Evolutionary conservation across 495 filamentous ascomycete species (phyloP), one percentile per base, ranked within the genome.

Genomic region (Penicillium macrosclerotiorum): DNA sequence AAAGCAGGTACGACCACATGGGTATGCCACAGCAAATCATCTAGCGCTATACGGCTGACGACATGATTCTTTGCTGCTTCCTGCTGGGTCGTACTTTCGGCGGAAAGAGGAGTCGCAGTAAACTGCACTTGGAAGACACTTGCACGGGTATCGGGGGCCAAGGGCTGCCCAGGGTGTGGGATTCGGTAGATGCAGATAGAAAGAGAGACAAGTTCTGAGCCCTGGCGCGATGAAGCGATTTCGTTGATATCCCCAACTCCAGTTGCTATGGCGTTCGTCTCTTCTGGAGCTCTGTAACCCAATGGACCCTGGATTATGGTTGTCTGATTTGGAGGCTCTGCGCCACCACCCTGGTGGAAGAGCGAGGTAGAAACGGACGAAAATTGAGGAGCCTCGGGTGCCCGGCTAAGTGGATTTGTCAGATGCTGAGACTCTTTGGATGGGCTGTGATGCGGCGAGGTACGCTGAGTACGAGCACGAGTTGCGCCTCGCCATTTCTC

Each of bases 401-500:
- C 35, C 9, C 18, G 18, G 23, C 34, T 49, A 18, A 41, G 13
- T 26, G 26, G 14, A n/a, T 23, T 16, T 8, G 24, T 12, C 14
- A 14, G n/a, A n/a, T n/a, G 18, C 29, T 27, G 31, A 11, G 35
- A 11, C 2, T 7, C 14, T 12, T 48, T 51, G 8, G 18, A 18
- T 3, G 47, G 44, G 26, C 41, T 54, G 32, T 42, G 43, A 37
- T 37, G 37, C 7, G 54, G 50, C 18, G 46, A 46, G n/a, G 14
- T 6, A 2, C 44, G 40, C 22, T 43, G 51, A 20, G 16, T 18
- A 17, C 20, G 37, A 29, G 23, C 22, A 26, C 41, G 52, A 18
- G 18, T 38, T 4, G 42, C n/a, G n/a, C 34, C 23, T 46, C 23
- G 51, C 59, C 59, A 62, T 16, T 52, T 60, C 22, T 44, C 47